Evolutionary conservation across 2,329 filamentous ascomycete species (phyloP).

Genomic region (Fusarium buharicum): DNA sequence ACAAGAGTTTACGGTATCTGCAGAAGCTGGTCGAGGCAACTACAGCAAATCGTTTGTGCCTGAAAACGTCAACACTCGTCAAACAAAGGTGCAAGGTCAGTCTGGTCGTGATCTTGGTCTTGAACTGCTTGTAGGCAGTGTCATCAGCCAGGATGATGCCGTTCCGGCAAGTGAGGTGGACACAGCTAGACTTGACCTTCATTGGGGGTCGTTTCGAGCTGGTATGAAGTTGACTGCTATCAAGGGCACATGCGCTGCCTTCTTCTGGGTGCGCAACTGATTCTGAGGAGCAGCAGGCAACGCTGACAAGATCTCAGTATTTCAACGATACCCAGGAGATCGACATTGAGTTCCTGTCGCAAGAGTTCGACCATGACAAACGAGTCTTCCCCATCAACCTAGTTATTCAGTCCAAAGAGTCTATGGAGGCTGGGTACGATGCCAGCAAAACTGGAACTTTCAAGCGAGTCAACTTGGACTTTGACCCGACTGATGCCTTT

Average conservation of each 20-base stretch:
- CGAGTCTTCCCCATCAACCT: conserved; percentile 73
- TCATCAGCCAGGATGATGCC: conserved; percentile 57
- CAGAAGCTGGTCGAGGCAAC: conserved; percentile 66
- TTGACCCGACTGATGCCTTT: conserved; percentile 71
- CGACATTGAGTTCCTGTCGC: conserved; percentile 81
- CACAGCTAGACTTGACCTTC: conserved; percentile 67
- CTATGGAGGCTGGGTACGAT: conserved; percentile 69
- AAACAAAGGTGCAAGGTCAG: conserved; percentile 29
- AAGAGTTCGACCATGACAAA: conserved; percentile 65
- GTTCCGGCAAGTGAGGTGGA: conserved; percentile 73
- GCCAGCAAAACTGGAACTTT: conserved; percentile 69
- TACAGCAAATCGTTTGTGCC: conserved; percentile 72
- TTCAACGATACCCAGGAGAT: conserved; percentile 83
- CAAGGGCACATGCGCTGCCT: conserved; percentile 77
- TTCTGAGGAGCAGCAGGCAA: background rate
- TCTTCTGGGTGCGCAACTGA: conserved; percentile 74
- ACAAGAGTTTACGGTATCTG: conserved; percentile 73
- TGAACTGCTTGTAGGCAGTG: conserved; percentile 64
- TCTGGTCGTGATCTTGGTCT: conserved; percentile 61
- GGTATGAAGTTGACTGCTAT: conserved; percentile 71
- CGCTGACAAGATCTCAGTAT: conserved; percentile 61
- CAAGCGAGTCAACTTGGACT: conserved; percentile 67
- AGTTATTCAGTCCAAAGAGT: conserved; percentile 75
- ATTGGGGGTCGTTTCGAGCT: conserved; percentile 76
- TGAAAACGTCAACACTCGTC: conserved; percentile 64